Evolutionary conservation across 805 yeast genomes (phyloP), one percentile per base, ranked within the genome.

Genomic region (Ogataea allantospora): DNA sequence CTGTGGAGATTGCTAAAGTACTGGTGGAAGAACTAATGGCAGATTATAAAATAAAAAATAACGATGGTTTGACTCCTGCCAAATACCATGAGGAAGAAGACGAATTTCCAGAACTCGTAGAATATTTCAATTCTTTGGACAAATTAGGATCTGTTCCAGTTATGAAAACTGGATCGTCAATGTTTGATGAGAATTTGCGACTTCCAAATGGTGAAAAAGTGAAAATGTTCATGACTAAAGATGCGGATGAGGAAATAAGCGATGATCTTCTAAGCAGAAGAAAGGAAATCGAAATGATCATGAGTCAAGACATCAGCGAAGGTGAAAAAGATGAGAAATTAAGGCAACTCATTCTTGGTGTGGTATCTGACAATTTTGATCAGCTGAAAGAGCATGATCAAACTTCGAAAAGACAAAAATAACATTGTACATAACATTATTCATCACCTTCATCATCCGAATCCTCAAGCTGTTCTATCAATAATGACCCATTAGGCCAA

Each of bases 281-380:
- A 48, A 66, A 68, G 48, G 68, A 74, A 54, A 66, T 91, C 16
- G 85, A 83, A 53, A 75, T 71, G 26, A 87, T 91, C 16, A 73
- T 88, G 46, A 43, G 26, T 17, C 44, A 53, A 11, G 29, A 44
- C 12, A 30, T 35, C 2, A 72, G 78, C 46, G 80, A 95, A 39
- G 95, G 81, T 4, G 81, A 87, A 53, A 87, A 91, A 3, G 95
- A 88, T 57, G 86, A 78, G 46, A 83, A 78, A 19, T 66, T 89
- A 30, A 77, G 83, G 53, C 77, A 77, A 27, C 75, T 83, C 50
- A 77, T 89, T 21, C 66, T 76, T 47, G 75, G 75, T 10, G 80
- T 83, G 8, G 80, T 89, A 4, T 75, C 80, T 28, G 73, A 75
- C 13, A 61, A 60, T 33, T 35, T 61, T 27, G 47, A 47, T 6